Conservation (phyloP, 2,329 filamentous ascomycete genomes). For the Epicoccum sorghinum region DNA sequence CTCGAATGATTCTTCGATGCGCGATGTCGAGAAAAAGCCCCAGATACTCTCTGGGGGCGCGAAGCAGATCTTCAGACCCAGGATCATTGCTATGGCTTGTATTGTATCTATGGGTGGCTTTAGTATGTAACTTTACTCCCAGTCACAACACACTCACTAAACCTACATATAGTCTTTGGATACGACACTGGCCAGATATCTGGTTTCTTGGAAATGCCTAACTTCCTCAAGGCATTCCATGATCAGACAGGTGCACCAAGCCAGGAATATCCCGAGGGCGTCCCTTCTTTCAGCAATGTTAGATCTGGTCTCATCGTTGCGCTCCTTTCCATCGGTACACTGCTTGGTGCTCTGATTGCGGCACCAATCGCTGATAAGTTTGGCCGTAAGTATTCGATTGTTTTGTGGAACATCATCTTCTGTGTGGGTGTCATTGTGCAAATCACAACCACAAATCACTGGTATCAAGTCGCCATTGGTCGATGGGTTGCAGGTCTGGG, state of each 20-base stretch:
- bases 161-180: slow-evolving; percentile 28
- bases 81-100: slow-evolving; percentile 41
- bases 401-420: slow-evolving; percentile 67
- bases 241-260: slow-evolving; percentile 21
- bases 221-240: slow-evolving; percentile 40
- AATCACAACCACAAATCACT: slow-evolving; percentile 62
- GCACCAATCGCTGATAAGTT: slow-evolving; percentile 66
- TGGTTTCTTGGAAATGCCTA: slow-evolving; percentile 46
- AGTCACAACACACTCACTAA: neutral
- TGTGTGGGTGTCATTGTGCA: slow-evolving; percentile 70
- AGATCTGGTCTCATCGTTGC: slow-evolving; percentile 45
- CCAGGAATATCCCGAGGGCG: slow-evolving; percentile 25
- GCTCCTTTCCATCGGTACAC: slow-evolving; percentile 72
- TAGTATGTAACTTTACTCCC: slow-evolving; percentile 10
- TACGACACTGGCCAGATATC: slow-evolving; percentile 47
- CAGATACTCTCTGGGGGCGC: slow-evolving; percentile 29
- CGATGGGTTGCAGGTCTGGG: slow-evolving; percentile 70
- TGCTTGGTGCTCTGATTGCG: slow-evolving; percentile 69
- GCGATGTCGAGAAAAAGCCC: slow-evolving; percentile 40
- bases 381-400: slow-evolving; percentile 67
- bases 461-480: slow-evolving; percentile 70
- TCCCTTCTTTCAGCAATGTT: slow-evolving; percentile 36
- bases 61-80: slow-evolving; percentile 38
- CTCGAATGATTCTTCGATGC: slow-evolving; percentile 32
- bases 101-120: slow-evolving; percentile 47